Base-by-base conservation (phyloP, 768 basidiomycete species). In the Xerocomus brunneocitrinus region DNA sequence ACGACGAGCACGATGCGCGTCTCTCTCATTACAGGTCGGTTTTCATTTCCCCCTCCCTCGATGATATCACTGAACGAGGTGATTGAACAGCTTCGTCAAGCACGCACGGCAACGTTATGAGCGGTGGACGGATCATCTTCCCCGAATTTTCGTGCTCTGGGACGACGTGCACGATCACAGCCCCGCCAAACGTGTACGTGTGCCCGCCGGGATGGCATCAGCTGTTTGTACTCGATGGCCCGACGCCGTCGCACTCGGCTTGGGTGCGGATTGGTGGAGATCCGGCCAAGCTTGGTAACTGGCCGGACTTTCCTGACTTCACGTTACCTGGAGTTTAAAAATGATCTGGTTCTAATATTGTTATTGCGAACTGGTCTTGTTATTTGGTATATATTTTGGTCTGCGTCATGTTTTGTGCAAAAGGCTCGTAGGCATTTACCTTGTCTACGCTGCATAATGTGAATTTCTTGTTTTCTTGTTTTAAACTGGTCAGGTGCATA, bases 251-350 rank as follows among this genome's bases (percentile, higher is more conserved):
- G 25, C 79, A 82, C 57, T 86, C 87, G 16, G 68, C 74, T 10
- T 89, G 85, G 82, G 79, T 92, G 12, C 80, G 88, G 27, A 86
- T 91, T 47, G 89, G 89, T 19, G 87, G 86, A 1, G 90, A 91
- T 63, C 89, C 88, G 0, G 77, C 74, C 0, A 24, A 73, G 49
- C 66, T 91, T 10, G 89, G 89, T 0, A 82, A 85, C 58, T 91
- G 89, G 89, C 89, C 89, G 0, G 50, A 80, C 50, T 71, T 80
- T 59, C 78, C 84, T 28, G 88, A 84, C 49, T 91, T 91, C 63
- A 81, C 78, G 2, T 65, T 67, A 1, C 88, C 88, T 1, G 88
- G 88, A 16, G 66, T 89, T 36, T 80, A 13, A 42, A 14, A 2
- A 14, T 27, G 13, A 13, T 13, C 12, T 35, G 6, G 32, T 9